phyloP scores from a whole-genome alignment of 2,329 filamentous ascomycete genomes.

The Orbilia blumenaviensis region DNA sequence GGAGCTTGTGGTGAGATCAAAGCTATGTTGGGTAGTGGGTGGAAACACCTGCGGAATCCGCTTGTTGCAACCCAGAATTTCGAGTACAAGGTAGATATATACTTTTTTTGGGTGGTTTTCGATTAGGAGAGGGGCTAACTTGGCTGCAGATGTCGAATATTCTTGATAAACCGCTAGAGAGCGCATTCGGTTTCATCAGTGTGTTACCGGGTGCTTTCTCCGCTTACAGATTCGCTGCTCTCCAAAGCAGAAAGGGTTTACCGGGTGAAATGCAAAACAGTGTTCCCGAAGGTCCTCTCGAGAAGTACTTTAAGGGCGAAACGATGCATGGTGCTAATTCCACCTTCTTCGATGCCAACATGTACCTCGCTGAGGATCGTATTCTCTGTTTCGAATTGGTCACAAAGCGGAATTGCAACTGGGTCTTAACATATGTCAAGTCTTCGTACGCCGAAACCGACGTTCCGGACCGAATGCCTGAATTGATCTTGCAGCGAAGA shows the following conservation, averaged over 20 bases:
- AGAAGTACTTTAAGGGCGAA: constrained; percentile 97
- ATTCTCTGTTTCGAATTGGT: constrained; percentile 99
- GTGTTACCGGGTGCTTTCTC: constrained; percentile 97
- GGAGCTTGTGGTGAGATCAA: constrained; percentile 99
- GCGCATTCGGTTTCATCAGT: constrained; percentile 96
- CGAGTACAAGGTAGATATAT: constrained; percentile 85
- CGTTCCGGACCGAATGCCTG: constrained; percentile 90
- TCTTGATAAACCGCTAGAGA: constrained; percentile 95
- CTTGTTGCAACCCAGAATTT: constrained; percentile 97
- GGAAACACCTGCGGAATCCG: constrained; percentile 89
- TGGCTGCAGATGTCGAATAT: constrained; percentile 86
- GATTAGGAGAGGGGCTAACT: too few species aligned
- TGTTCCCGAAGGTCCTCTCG: constrained; percentile 76
- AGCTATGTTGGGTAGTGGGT: constrained; percentile 86
- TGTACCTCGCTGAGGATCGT: constrained; percentile 98
- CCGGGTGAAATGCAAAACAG: constrained; percentile 78
- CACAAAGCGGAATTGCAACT: constrained; percentile 94
- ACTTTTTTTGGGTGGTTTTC: too few species aligned
- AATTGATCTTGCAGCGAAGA: constrained; percentile 93
- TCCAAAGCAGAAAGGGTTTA: constrained; percentile 73
- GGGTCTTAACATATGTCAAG: constrained; percentile 98
- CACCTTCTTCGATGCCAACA: constrained; percentile 97
- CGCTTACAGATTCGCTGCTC: constrained; percentile 91
- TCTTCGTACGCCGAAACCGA: constrained; percentile 96
- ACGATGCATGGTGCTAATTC: constrained; percentile 93